Percentiles rank a stretch among this genome's conserved stretches.
These are phyloP conservation scores for Phytophthora idaei DNA, from an alignment of 352 stramenopile genomes.

Conservation along the genomic window DNA sequence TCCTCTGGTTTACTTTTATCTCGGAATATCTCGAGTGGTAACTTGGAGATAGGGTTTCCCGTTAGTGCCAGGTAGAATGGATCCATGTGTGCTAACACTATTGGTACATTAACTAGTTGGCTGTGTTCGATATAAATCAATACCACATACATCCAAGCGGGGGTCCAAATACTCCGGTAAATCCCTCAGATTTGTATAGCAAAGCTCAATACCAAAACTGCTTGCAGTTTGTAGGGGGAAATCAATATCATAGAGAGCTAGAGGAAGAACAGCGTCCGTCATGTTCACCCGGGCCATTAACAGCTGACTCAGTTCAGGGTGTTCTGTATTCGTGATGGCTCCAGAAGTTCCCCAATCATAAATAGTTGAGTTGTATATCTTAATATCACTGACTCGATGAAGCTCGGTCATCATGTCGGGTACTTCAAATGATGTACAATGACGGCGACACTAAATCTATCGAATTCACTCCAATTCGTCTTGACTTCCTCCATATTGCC, in stretches of 20 bases:
- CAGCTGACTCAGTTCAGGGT: conserved; percentile 20
- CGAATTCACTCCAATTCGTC: conserved; percentile 18
- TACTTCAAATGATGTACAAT: conserved; percentile 34
- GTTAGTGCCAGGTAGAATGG: not conserved
- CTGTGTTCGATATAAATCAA: no score
- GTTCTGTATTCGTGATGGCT: conserved; percentile 31
- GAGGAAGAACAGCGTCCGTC: no score
- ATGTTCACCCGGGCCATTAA: not conserved
- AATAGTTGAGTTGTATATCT: conserved; percentile 50
- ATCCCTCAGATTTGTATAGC: no score
- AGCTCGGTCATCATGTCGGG: conserved; percentile 30
- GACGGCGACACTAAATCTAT: conserved; percentile 27
- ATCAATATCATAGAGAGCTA: no score
- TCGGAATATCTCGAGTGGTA: not conserved
- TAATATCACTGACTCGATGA: conserved; percentile 19
- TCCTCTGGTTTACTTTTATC: not conserved
- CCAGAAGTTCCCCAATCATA: conserved; percentile 26
- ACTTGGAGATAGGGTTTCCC: not conserved
- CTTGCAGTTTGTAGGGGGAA: no score
- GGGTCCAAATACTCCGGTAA: no score
- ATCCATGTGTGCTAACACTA: not conserved
- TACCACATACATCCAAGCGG: no score
- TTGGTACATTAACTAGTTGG: not conserved
- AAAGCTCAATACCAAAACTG: no score
- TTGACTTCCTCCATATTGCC: conserved; percentile 17